Percentiles rank a stretch among this genome's conserved stretches.
These are phyloP conservation scores for Phialemoniopsis sp. DNA, from an alignment of 2,329 filamentous ascomycete species.

Conservation along the genomic window DNA sequence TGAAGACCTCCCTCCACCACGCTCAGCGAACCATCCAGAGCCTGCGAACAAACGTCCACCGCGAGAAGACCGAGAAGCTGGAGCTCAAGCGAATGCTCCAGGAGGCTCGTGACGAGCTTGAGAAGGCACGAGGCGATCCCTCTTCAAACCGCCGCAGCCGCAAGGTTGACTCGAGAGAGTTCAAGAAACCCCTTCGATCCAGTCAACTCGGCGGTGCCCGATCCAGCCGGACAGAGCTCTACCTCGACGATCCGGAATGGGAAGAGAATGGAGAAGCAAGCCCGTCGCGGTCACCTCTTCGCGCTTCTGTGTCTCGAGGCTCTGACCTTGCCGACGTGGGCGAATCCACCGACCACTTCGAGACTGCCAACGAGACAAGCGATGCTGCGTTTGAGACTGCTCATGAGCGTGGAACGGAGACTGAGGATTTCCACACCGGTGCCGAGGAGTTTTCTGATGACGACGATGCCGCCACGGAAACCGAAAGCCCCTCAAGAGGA, in stretches of 20 bases:
- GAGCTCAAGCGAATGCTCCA: conserved; percentile 94
- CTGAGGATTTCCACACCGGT: conserved; percentile 94
- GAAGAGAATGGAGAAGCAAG: conserved; percentile 71
- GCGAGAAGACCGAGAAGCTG: conserved; percentile 97
- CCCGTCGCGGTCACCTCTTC: conserved; percentile 40
- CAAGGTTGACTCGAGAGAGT: conserved; percentile 60
- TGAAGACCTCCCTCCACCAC: conserved; percentile 90
- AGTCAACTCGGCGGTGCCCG: conserved; percentile 74
- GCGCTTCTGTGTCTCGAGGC: conserved; percentile 21
- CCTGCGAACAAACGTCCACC: conserved; percentile 88
- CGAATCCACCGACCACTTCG: conserved; percentile 66
- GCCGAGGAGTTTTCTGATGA: conserved; percentile 72
- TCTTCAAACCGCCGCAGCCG: conserved; percentile 51
- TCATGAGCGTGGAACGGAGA: conserved; percentile 84
- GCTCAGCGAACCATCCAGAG: conserved; percentile 96
- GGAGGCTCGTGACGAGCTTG: conserved; percentile 89
- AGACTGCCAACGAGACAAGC: conserved; percentile 75
- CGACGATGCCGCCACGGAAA: conserved; percentile 73
- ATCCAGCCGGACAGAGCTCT: conserved; percentile 71
- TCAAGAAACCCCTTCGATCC: conserved; percentile 67
- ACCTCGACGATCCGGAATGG: conserved; percentile 81
- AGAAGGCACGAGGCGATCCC: conserved; percentile 58
- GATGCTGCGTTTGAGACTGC: conserved; percentile 63
- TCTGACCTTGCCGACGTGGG: conserved; percentile 19
- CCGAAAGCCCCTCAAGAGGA: conserved; percentile 54